phyloP scores from a whole-genome alignment of 2,329 filamentous ascomycete genomes.

The Cladosporium cucumerinum region DNA sequence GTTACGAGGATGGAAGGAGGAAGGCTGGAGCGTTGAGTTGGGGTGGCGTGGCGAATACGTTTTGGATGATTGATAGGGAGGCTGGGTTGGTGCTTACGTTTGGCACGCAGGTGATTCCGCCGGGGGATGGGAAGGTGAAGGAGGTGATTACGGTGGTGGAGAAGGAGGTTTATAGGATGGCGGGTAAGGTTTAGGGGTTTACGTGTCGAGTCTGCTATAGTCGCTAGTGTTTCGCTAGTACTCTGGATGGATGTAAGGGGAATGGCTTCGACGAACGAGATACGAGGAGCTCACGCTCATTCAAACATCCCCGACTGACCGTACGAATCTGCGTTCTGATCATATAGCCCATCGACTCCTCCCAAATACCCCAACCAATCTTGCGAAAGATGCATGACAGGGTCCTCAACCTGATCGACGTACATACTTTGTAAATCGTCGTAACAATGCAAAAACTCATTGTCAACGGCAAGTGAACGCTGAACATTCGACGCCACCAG shows the following conservation, averaged over 20 bases:
- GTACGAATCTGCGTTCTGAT: neutral
- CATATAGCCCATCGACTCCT: neutral
- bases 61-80: slow-evolving; percentile 44
- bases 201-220: neutral
- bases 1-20: slow-evolving; percentile 36
- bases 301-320: neutral
- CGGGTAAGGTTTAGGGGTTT: slow-evolving; percentile 12
- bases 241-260: neutral
- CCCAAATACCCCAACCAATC: slow-evolving; percentile 32
- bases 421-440: slow-evolving; percentile 31
- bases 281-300: neutral
- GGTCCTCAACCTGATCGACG: slow-evolving; percentile 29
- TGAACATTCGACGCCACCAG: neutral
- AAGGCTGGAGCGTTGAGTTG: slow-evolving; percentile 43
- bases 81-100: slow-evolving; percentile 43
- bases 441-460: slow-evolving; percentile 41
- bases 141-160: slow-evolving; percentile 39
- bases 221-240: neutral
- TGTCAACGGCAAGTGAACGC: slow-evolving; percentile 32
- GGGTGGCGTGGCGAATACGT: slow-evolving; percentile 47
- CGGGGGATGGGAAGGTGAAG: slow-evolving; percentile 39
- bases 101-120: slow-evolving; percentile 43
- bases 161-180: slow-evolving; percentile 39
- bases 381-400: slow-evolving; percentile 34
- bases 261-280: neutral